A percentile compares a stretch with the other conserved stretches of the same genome.
Evolutionary conservation across 2,329 filamentous ascomycete species (phyloP).

Genomic region (Stemphylium lycopersici): DNA sequence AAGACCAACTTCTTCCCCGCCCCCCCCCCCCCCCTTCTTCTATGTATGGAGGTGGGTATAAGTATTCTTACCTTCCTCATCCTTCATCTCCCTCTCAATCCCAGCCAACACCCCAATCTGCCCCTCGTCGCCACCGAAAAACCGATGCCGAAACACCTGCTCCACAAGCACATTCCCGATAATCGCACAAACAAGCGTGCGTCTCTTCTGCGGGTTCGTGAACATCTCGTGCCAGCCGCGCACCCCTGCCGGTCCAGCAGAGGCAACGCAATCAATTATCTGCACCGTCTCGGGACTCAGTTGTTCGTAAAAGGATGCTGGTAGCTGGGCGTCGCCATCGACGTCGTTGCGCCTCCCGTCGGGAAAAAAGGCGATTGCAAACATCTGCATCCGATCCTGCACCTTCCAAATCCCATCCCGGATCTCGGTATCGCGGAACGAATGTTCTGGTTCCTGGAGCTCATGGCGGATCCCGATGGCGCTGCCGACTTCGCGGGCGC

Average conservation of each 20-base stretch:
- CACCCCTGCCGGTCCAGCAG: slow-evolving; percentile 28
- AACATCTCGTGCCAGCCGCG: slow-evolving; percentile 38
- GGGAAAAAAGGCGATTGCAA: not conserved
- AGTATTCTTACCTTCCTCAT: slow-evolving; percentile 29
- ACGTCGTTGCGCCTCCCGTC: not conserved
- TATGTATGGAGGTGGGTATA: not conserved
- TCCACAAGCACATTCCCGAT: slow-evolving; percentile 40
- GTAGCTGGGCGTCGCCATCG: not conserved
- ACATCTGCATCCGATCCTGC: slow-evolving; percentile 17
- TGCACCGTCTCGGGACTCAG: slow-evolving; percentile 25
- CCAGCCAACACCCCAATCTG: not conserved
- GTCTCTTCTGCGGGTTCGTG: slow-evolving; percentile 18
- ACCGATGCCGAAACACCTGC: slow-evolving; percentile 35
- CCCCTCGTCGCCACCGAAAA: slow-evolving; percentile 28
- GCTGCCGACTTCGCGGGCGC: not conserved
- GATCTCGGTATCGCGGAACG: slow-evolving; percentile 33
- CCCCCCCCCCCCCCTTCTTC: too few species aligned
- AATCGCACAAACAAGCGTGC: slow-evolving; percentile 32
- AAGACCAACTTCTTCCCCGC: too few species aligned
- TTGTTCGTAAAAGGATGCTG: not conserved
- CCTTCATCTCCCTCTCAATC: slow-evolving; percentile 13
- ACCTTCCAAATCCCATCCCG: slow-evolving; percentile 29
- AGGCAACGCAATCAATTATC: slow-evolving; percentile 35
- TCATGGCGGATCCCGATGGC: not conserved
- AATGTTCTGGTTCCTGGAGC: slow-evolving; percentile 29